These are phyloP conservation scores for Trypanosoma conorhini DNA, from an alignment of 208 protist species.

Conservation along the genomic window DNA sequence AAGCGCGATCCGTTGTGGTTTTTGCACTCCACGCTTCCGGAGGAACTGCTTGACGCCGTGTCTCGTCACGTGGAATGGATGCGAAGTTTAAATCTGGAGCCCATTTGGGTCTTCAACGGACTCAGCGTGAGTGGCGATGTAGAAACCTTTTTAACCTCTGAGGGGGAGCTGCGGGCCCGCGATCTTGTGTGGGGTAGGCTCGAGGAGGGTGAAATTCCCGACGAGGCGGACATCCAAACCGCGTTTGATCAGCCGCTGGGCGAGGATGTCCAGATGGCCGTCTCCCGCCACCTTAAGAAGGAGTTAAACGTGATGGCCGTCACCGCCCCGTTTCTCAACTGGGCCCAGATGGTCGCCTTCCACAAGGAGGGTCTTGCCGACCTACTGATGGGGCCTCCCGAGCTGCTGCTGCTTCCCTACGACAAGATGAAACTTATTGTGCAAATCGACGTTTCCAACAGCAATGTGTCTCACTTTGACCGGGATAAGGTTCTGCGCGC, in stretches of 20 bases:
- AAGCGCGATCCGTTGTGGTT: constrained; percentile 79
- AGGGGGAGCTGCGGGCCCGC: constrained; percentile 52
- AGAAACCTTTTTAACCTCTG: constrained; percentile 68
- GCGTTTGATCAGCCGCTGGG: constrained; percentile 76
- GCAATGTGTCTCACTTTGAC: constrained; percentile 58
- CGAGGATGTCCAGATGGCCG: constrained; percentile 78
- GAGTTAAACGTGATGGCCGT: constrained; percentile 67
- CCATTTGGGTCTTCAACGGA: constrained; percentile 84
- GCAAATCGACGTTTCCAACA: constrained; percentile 64
- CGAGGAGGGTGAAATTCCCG: constrained; percentile 51
- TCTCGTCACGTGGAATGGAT: constrained; percentile 65
- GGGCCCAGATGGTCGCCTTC: constrained; percentile 85
- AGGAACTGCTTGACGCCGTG: constrained; percentile 65
- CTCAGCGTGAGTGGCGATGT: constrained; percentile 83
- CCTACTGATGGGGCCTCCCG: constrained; percentile 70
- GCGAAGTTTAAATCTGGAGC: constrained; percentile 63
- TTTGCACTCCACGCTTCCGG: constrained; percentile 71
- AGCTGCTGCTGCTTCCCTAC: constrained; percentile 86
- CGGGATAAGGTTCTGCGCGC: constrained; percentile 62
- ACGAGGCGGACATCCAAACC: constrained; percentile 42
- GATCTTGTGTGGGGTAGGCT: constrained; percentile 70
- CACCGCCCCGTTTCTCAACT: constrained; percentile 84
- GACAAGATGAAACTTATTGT: constrained; percentile 67
- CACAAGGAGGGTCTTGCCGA: constrained; percentile 75
- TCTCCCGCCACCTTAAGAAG: constrained; percentile 70